Evolutionary conservation across 1,284 basidiomycete species (phyloP), one percentile per base, ranked within the genome.

Genomic region (Apiotrichum domesticum): DNA sequence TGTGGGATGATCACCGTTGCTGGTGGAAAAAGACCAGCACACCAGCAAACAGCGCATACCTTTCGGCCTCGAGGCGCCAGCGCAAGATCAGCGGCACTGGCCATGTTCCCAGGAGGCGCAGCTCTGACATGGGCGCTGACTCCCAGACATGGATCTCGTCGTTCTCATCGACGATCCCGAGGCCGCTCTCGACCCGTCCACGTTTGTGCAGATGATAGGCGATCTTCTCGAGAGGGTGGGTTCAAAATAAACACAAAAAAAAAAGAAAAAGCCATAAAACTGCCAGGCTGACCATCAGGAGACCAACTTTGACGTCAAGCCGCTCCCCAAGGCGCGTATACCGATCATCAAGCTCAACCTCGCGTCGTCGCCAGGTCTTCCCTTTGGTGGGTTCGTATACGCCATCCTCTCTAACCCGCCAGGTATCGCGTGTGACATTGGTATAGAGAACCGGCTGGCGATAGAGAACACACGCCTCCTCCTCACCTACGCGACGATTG

Each of bases 321-420:
- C 93, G 11, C 80, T 98, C 40, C 94, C 95, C 5, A 90, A 95
- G 77, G 95, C 95, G 14, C 87, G 95, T 66, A 98, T 98, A 80
- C 95, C 95, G 32, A 98, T 98, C 75, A 92, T 98, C 73, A 98
- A 98, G 79, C 83, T 98, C 57, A 92, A 87, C 44, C 83, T 97
- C 52, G 86, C 93, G 66, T 88, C 94, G 14, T 94, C 91, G 0
- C 85, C 86, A 13, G 91, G 90, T 2, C 80, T 96, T 7, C 93
- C 91, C 2, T 85, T 87, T 49, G 90, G 90, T 68, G 50, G 48
- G 70, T 64, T 29, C 33, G 47, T 2, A 6, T 32, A 6, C 2
- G 32, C 7, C 21, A 21, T 21, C 21, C 21, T 21, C 33, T 34
- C 7, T 29, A 35, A n/a, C 34, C 32, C 10, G 13, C 33, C 51